phyloP scores from a whole-genome alignment of 2,329 filamentous ascomycete species.

The Paraconiothyrium brasiliense region DNA sequence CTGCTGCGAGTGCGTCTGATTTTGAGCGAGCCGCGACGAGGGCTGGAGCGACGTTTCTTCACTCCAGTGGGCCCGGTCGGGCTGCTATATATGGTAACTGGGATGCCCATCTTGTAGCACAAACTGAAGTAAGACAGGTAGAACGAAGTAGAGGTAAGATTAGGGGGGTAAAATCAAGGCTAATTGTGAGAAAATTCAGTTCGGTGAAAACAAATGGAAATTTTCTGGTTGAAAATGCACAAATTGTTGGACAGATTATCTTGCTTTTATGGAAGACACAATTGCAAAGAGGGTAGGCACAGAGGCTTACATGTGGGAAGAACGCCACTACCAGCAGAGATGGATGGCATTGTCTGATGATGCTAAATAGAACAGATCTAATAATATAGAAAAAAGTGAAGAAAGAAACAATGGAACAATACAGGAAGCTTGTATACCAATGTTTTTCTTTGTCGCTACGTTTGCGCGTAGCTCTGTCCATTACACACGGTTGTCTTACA shows the following conservation, averaged over 20 bases:
- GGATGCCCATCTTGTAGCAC: background rate
- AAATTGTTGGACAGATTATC: background rate
- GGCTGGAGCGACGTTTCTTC: conserved; percentile 13
- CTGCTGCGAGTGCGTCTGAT: conserved; percentile 8
- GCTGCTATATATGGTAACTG: conserved; percentile 5
- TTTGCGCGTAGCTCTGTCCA: conserved; percentile 14
- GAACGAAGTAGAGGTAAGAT: background rate
- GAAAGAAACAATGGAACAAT: conserved; percentile 10
- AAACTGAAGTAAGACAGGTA: background rate
- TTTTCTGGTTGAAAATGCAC: background rate
- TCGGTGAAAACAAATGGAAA: background rate
- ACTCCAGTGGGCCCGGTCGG: conserved; percentile 13
- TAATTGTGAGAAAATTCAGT: background rate
- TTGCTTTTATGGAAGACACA: conserved; percentile 4
- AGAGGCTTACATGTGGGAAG: background rate
- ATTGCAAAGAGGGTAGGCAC: background rate
- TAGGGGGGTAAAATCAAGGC: background rate
- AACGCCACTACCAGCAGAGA: background rate
- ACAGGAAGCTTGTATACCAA: conserved; percentile 5
- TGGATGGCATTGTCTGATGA: conserved; percentile 7
- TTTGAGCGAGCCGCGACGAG: conserved; percentile 10
- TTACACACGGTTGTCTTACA: conserved; percentile 25
- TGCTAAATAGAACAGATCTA: conserved; percentile 9
- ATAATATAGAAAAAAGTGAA: conserved; percentile 13
- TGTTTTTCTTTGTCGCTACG: conserved; percentile 11